Conservation (phyloP, 345 rosid genomes). For the Erodium maritimum region DNA sequence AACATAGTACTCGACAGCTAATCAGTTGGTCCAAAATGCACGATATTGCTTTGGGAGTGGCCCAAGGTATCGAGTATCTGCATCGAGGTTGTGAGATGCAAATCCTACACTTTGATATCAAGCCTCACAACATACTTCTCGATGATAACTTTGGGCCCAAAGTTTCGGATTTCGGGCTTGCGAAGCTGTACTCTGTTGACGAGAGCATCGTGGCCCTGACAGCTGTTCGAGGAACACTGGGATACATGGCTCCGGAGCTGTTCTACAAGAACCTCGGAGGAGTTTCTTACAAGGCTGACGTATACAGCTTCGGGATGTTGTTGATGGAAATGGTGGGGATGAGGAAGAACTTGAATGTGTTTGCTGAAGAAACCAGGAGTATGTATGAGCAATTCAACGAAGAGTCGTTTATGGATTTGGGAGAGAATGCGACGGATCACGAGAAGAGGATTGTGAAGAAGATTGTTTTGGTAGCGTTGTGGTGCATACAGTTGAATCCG, state of each 20-base stretch:
- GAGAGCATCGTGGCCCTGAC: conserved; percentile 9
- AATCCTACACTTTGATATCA: conserved; percentile 9
- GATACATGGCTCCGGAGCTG: conserved; percentile 7
- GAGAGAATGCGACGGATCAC: neutral
- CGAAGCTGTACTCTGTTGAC: neutral
- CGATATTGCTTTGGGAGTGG: conserved; percentile 8
- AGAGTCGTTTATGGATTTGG: neutral
- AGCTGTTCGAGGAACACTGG: conserved; percentile 6
- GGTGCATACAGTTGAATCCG: neutral
- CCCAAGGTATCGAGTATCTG: conserved; percentile 9
- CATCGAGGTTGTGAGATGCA: conserved; percentile 5
- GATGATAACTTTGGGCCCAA: conserved; percentile 6
- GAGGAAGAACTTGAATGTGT: neutral
- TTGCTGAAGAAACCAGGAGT: neutral
- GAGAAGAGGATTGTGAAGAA: neutral
- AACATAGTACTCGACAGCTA: neutral
- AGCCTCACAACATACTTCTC: conserved; percentile 12
- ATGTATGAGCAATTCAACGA: neutral
- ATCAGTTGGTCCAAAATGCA: conserved; percentile 4
- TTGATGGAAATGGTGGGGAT: neutral
- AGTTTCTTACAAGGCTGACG: conserved; percentile 7
- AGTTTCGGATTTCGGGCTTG: conserved; percentile 11
- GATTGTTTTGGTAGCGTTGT: neutral
- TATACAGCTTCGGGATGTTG: conserved; percentile 11
- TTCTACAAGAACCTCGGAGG: conserved; percentile 11